Percentiles rank a stretch among this genome's conserved stretches.
Conservation (phyloP, 345 rosid genomes). For the Populus nigra region DNA sequence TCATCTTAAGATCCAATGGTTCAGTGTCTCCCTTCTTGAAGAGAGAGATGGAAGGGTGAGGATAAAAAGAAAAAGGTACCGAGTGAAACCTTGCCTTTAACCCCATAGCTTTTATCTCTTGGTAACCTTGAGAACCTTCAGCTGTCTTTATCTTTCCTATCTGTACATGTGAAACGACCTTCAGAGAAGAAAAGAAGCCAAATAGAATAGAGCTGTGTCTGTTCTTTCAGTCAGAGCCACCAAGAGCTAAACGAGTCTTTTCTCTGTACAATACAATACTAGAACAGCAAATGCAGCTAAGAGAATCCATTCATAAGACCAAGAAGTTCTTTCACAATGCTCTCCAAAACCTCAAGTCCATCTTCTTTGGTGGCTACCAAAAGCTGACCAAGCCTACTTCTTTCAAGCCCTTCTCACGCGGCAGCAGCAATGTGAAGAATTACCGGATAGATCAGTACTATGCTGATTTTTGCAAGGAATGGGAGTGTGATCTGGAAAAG, state of each 20-base stretch:
- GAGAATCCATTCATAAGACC: constrained; percentile 56
- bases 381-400: constrained; percentile 39
- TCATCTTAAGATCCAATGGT: constrained; percentile 24
- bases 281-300: constrained; percentile 37
- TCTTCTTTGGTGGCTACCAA: constrained; percentile 45
- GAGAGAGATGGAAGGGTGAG: constrained; percentile 7
- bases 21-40: neutral
- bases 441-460: constrained; percentile 29
- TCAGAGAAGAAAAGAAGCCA: constrained; percentile 6
- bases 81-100: constrained; percentile 16
- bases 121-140: constrained; percentile 13
- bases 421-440: constrained; percentile 18
- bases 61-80: constrained; percentile 17
- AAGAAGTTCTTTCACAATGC: constrained; percentile 51
- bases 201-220: constrained; percentile 13
- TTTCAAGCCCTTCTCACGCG: constrained; percentile 35
- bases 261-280: neutral
- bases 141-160: constrained; percentile 26
- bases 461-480: constrained; percentile 31
- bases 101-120: constrained; percentile 19
- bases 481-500: constrained; percentile 37
- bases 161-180: constrained; percentile 8
- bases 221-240: constrained; percentile 16
- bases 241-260: neutral
- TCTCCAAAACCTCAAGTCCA: constrained; percentile 47